A percentile compares a stretch with the other conserved stretches of the same genome.
phyloP scores from a whole-genome alignment of 352 stramenopile species.

The Phytophthora cactorum region DNA sequence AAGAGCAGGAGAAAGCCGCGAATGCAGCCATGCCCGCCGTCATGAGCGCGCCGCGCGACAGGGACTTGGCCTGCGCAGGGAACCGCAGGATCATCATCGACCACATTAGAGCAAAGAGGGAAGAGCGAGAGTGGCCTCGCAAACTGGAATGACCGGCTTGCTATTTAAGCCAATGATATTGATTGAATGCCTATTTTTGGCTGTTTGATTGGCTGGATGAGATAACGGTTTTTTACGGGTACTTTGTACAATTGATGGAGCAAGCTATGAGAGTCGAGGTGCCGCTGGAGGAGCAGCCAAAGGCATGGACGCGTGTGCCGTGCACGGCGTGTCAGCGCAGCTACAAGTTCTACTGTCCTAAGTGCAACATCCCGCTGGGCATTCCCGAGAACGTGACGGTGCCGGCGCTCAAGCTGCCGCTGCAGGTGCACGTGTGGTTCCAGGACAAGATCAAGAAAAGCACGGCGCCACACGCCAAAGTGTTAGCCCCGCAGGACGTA shows the following conservation, averaged over 20 bases:
- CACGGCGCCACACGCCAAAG: slow-evolving; percentile 86
- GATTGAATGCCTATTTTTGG: neutral
- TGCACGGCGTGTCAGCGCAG: slow-evolving; percentile 77
- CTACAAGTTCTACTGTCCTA: slow-evolving; percentile 90
- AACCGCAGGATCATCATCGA: slow-evolving; percentile 60
- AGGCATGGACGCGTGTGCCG: slow-evolving; percentile 57
- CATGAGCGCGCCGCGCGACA: slow-evolving; percentile 41
- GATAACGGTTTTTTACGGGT: neutral
- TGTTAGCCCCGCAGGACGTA: slow-evolving; percentile 73
- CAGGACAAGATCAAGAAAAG: slow-evolving; percentile 92
- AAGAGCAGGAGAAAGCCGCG: slow-evolving; percentile 32
- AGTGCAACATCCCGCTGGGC: slow-evolving; percentile 72
- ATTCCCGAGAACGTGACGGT: slow-evolving; percentile 53
- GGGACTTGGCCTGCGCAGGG: slow-evolving; percentile 42
- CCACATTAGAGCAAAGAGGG: slow-evolving; percentile 32
- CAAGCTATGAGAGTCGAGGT: slow-evolving; percentile 9
- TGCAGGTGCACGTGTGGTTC: slow-evolving; percentile 87
- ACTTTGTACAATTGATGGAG: slow-evolving; percentile 3
- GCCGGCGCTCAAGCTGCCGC: slow-evolving; percentile 64
- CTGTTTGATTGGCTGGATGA: slow-evolving; percentile 7
- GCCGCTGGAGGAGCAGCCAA: slow-evolving; percentile 13
- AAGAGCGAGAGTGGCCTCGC: neutral
- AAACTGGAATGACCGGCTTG: neutral
- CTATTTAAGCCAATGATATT: slow-evolving; percentile 17
- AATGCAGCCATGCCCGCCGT: slow-evolving; percentile 52